These are phyloP conservation scores for Balansia obtecta DNA, from an alignment of 2,329 filamentous ascomycete genomes.

Conservation along the genomic window DNA sequence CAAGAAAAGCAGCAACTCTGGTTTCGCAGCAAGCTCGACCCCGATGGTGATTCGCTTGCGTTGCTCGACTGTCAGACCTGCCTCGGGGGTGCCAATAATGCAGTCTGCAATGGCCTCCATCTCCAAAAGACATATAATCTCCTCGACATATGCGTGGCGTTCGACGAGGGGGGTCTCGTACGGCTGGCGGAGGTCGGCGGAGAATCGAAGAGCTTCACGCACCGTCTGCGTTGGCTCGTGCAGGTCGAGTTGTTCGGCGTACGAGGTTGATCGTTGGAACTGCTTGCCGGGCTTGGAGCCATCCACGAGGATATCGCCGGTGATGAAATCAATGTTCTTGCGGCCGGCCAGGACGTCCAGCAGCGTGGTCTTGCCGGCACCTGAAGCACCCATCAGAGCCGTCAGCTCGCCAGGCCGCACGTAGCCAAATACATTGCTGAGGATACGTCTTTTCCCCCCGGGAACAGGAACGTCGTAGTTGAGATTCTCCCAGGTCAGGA, in stretches of 20 bases:
- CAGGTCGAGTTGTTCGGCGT: slow-evolving; percentile 50
- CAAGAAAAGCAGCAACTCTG: slow-evolving; percentile 62
- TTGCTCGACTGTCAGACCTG: slow-evolving; percentile 57
- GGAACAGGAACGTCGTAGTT: slow-evolving; percentile 60
- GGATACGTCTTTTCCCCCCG: slow-evolving; percentile 41
- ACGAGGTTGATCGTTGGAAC: slow-evolving; percentile 50
- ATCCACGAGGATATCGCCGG: slow-evolving; percentile 45
- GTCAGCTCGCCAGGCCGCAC: slow-evolving; percentile 67
- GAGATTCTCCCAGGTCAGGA: slow-evolving; percentile 80
- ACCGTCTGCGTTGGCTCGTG: slow-evolving; percentile 52
- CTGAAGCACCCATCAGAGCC: slow-evolving; percentile 70
- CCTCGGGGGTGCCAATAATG: slow-evolving; percentile 47
- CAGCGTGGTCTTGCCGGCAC: slow-evolving; percentile 80
- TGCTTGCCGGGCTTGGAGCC: slow-evolving; percentile 42
- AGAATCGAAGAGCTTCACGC: slow-evolving; percentile 51
- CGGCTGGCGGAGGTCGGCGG: slow-evolving; percentile 46
- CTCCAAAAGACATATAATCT: slow-evolving; percentile 45
- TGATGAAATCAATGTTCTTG: slow-evolving; percentile 49
- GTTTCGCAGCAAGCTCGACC: slow-evolving; percentile 77
- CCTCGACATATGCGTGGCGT: slow-evolving; percentile 48
- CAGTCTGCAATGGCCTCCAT: slow-evolving; percentile 48
- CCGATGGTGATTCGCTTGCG: slow-evolving; percentile 77
- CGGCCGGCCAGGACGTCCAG: slow-evolving; percentile 59
- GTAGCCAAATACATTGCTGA: slow-evolving; percentile 50
- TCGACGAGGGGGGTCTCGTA: slow-evolving; percentile 39